Evolutionary conservation across 345 rosid species (phyloP).

Genomic region (Eutrema heterophyllum): DNA sequence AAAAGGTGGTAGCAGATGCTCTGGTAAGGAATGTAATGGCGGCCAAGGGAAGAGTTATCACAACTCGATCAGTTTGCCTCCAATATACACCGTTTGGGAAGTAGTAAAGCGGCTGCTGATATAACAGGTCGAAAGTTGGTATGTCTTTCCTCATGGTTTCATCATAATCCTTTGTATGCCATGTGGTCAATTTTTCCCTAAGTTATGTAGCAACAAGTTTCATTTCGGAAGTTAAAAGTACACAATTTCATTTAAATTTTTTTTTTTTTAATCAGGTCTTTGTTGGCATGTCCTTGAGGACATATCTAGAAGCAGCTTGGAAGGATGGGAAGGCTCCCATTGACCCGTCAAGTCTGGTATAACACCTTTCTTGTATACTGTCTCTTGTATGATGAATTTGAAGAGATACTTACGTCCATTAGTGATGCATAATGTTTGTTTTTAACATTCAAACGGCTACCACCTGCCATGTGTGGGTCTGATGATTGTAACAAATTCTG

Average conservation of each 20-base stretch:
- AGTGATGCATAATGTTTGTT: conserved; percentile 8
- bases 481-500: not conserved
- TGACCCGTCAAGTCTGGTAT: conserved; percentile 94
- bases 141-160: conserved; percentile 17
- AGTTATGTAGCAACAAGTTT: not conserved
- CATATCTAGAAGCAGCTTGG: conserved; percentile 98
- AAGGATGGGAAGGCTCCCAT: conserved; percentile 96
- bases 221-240: not conserved
- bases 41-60: conserved; percentile 89
- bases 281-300: conserved; percentile 96
- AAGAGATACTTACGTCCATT: not conserved
- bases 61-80: conserved; percentile 99
- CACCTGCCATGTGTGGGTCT: not conserved
- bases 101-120: conserved; percentile 97
- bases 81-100: conserved; percentile 94
- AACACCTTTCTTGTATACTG: not conserved
- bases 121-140: conserved; percentile 88
- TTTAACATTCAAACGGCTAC: not conserved
- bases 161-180: not conserved
- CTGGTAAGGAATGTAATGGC: conserved; percentile 68
- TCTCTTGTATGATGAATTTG: not conserved
- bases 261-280: conserved; percentile 50
- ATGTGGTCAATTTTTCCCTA: not conserved
- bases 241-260: not conserved
- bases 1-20: conserved; percentile 80